Base-by-base conservation (phyloP, 305 asterid genomes). In the Fraxinus sp. region DNA sequence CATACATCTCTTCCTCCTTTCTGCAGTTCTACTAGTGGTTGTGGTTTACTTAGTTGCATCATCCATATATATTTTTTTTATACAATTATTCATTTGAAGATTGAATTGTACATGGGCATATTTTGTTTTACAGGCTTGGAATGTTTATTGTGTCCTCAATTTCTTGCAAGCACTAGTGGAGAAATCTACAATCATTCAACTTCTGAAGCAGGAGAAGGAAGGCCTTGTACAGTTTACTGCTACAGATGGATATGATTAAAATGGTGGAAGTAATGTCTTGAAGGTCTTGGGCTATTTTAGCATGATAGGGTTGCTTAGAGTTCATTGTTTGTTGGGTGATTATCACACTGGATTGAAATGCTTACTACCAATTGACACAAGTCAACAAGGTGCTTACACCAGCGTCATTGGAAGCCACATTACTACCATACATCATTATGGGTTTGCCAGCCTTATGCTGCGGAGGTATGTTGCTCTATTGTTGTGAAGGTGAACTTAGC, bases 251-350 rank as follows among this genome's bases (percentile, higher is more conserved):
- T 96, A 94, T 87, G 98, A 93, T 84, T 94, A 96, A 85, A 88
- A 77, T 80, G 99, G 99, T 72, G 99, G 99, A 85, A 96, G 98
- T 86, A 96, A 94, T 85, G 98, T 96, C 83, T 89, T 93, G 93
- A 96, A 94, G 92, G 96, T 94, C 77, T 89, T 96, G 85, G 99
- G 99, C 11, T 96, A 94, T 80, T 96, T 91, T 82, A 92, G 98
- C 91, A 94, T 94, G 99, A 92, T 96, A 41, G 99, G 99, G 84
- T 90, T 94, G 86, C 97, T 94, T 37, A 89, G 99, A 85, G 99
- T 94, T 79, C 99, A 96, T 85, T 96, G 99, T 88, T 86, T 93
- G 91, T 86, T 93, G 92, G 99, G 99, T 86, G 98, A 96, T 91
- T 94, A 94, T 87, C 97, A 91, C 84, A 94, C 99, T 77, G 98